These are phyloP conservation scores for Kregervanrija pseudodelftensis DNA, from an alignment of 805 yeast species.

Conservation along the genomic window DNA sequence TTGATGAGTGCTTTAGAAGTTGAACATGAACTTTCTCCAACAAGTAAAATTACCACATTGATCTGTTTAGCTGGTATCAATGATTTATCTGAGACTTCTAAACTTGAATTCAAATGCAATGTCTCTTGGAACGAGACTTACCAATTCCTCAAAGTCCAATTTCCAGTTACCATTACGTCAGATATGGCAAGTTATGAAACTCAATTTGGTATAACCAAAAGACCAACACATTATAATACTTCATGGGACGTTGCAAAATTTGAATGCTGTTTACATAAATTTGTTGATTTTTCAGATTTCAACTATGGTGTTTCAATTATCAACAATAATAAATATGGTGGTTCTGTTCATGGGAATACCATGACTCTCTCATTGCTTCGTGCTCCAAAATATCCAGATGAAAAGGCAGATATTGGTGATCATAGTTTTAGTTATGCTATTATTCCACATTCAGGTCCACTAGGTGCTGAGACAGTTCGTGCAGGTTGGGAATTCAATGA, in stretches of 20 bases:
- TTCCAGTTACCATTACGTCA: conserved; percentile 76
- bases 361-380: conserved; percentile 83
- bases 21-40: conserved; percentile 48
- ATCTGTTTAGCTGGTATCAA: conserved; percentile 60
- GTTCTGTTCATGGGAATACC: conserved; percentile 85
- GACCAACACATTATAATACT: conserved; percentile 94
- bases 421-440: conserved; percentile 81
- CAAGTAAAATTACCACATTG: conserved; percentile 54
- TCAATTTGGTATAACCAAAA: conserved; percentile 82
- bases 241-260: conserved; percentile 96
- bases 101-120: conserved; percentile 45
- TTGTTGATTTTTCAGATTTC: conserved; percentile 84
- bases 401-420: conserved; percentile 85
- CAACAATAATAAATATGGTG: conserved; percentile 87
- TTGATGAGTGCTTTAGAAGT: conserved; percentile 59
- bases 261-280: conserved; percentile 91
- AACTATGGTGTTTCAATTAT: conserved; percentile 81
- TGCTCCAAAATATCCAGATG: conserved; percentile 93
- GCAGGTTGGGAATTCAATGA: conserved; percentile 79
- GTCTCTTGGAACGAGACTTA: conserved; percentile 87
- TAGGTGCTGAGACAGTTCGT: conserved; percentile 58
- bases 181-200: conserved; percentile 87
- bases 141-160: conserved; percentile 88
- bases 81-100: conserved; percentile 29
- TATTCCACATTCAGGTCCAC: conserved; percentile 70